Evolutionary conservation across 1,284 basidiomycete genomes (phyloP).

Genomic region (Sporisorium iseilematis-ciliati): DNA sequence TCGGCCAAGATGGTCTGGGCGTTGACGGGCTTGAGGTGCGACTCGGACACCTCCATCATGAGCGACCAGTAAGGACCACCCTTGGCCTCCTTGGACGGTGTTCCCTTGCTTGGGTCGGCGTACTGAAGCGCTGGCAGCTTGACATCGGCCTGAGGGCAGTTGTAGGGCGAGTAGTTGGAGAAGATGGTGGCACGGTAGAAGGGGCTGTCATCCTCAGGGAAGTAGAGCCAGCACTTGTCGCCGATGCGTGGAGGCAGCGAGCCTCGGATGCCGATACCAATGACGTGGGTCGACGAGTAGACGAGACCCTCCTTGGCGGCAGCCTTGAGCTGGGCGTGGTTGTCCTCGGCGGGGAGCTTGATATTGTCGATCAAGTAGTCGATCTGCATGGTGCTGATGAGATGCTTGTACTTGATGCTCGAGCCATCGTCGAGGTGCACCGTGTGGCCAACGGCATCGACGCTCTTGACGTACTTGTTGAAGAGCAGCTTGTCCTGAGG

Average conservation of each 20-base stretch:
- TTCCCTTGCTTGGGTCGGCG: slow-evolving; percentile 71
- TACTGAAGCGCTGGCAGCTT: slow-evolving; percentile 72
- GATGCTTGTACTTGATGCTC: slow-evolving; percentile 71
- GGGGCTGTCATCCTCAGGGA: slow-evolving; percentile 73
- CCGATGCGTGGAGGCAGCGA: slow-evolving; percentile 72
- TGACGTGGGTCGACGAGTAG: slow-evolving; percentile 73
- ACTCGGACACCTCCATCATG: slow-evolving; percentile 74
- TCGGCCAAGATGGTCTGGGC: slow-evolving; percentile 72
- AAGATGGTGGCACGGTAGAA: slow-evolving; percentile 75
- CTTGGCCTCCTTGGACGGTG: slow-evolving; percentile 68
- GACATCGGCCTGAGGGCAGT: slow-evolving; percentile 71
- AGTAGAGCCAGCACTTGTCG: slow-evolving; percentile 73
- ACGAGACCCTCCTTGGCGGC: slow-evolving; percentile 71
- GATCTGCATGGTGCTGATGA: slow-evolving; percentile 73
- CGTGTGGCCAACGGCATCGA: slow-evolving; percentile 71
- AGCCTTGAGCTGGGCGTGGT: slow-evolving; percentile 70
- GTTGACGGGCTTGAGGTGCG: slow-evolving; percentile 73
- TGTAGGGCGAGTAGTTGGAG: slow-evolving; percentile 74
- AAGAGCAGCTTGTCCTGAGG: slow-evolving; percentile 71
- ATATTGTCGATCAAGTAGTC: slow-evolving; percentile 71
- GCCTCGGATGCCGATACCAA: slow-evolving; percentile 73
- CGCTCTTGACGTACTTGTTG: slow-evolving; percentile 70
- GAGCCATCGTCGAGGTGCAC: slow-evolving; percentile 71
- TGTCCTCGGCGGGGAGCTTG: slow-evolving; percentile 68
- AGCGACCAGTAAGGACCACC: slow-evolving; percentile 72